These are phyloP conservation scores for Ceratobasidium sp. DNA, from an alignment of 1,284 basidiomycete species.

Conservation along the genomic window DNA sequence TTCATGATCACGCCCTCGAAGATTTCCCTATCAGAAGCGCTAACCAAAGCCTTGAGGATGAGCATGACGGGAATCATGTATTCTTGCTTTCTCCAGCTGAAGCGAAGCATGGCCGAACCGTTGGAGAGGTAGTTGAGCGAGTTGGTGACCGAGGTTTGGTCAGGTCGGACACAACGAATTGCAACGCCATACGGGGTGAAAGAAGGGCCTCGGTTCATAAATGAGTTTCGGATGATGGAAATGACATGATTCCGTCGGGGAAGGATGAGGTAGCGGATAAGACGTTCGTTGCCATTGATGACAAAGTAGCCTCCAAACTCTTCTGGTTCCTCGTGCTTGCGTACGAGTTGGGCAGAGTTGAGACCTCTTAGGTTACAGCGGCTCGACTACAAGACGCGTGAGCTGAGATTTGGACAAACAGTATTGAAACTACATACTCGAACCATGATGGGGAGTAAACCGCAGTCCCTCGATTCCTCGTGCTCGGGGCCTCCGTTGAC, in stretches of 20 bases:
- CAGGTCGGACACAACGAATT: slow-evolving; percentile 91
- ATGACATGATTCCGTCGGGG: slow-evolving; percentile 90
- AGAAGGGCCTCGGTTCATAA: slow-evolving; percentile 89
- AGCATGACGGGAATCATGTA: slow-evolving; percentile 99
- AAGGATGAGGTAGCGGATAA: slow-evolving; percentile 96
- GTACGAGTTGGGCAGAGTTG: slow-evolving; percentile 86
- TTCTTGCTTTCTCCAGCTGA: slow-evolving; percentile 98
- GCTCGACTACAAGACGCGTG: slow-evolving; percentile 67
- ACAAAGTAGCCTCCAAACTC: slow-evolving; percentile 99
- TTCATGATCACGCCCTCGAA: slow-evolving; percentile 98
- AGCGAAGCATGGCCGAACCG: slow-evolving; percentile 93
- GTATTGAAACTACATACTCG: slow-evolving; percentile 64
- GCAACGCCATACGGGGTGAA: slow-evolving; percentile 95
- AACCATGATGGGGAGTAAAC: slow-evolving; percentile 95
- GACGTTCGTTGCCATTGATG: slow-evolving; percentile 98
- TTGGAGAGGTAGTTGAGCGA: slow-evolving; percentile 97
- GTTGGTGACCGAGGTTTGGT: slow-evolving; percentile 93
- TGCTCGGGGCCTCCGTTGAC: slow-evolving; percentile 77
- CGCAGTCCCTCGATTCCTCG: slow-evolving; percentile 85
- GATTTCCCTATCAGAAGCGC: slow-evolving; percentile 95
- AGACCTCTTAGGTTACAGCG: slow-evolving; percentile 90
- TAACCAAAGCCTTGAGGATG: slow-evolving; percentile 93
- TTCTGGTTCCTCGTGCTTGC: slow-evolving; percentile 93
- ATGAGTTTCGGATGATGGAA: slow-evolving; percentile 84
- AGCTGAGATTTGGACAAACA: background rate